These are phyloP conservation scores for Kalanchoe fedtschenkoi DNA, from an alignment of 164 flowering plant species.

Conservation along the genomic window DNA sequence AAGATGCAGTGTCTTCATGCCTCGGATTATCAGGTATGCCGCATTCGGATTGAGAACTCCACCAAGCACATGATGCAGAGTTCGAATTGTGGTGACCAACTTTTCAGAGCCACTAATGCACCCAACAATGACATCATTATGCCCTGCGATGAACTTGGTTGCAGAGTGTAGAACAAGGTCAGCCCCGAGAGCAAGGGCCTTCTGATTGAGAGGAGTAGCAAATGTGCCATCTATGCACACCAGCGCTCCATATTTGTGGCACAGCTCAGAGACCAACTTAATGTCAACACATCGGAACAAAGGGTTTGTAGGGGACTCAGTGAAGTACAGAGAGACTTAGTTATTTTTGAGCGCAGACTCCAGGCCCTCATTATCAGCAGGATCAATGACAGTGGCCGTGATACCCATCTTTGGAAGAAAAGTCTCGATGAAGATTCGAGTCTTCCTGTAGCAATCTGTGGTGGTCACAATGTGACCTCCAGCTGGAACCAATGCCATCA, in stretches of 20 bases:
- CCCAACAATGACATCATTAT: conserved; percentile 94
- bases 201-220: conserved; percentile 92
- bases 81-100: conserved; percentile 52
- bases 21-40: conserved; percentile 84
- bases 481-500: conserved; percentile 84
- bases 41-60: conserved; percentile 90
- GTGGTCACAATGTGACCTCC: conserved; percentile 96
- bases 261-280: conserved; percentile 72
- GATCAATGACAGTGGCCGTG: conserved; percentile 76
- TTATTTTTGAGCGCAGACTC: conserved; percentile 58
- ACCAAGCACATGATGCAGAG: conserved; percentile 80
- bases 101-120: conserved; percentile 75
- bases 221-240: conserved; percentile 90
- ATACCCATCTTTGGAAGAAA: conserved; percentile 87
- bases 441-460: conserved; percentile 89
- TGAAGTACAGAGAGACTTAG: conserved; percentile 88
- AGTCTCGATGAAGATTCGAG: conserved; percentile 78
- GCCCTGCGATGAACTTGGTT: conserved; percentile 80
- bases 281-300: conserved; percentile 90
- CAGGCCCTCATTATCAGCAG: conserved; percentile 69
- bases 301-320: conserved; percentile 97
- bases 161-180: conserved; percentile 87
- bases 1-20: conserved; percentile 98
- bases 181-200: conserved; percentile 90
- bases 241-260: conserved; percentile 75